Evolutionary conservation across 2,329 filamentous ascomycete species (phyloP), one percentile per base, ranked within the genome.

Genomic region (Neocatenulostroma microsporum): DNA sequence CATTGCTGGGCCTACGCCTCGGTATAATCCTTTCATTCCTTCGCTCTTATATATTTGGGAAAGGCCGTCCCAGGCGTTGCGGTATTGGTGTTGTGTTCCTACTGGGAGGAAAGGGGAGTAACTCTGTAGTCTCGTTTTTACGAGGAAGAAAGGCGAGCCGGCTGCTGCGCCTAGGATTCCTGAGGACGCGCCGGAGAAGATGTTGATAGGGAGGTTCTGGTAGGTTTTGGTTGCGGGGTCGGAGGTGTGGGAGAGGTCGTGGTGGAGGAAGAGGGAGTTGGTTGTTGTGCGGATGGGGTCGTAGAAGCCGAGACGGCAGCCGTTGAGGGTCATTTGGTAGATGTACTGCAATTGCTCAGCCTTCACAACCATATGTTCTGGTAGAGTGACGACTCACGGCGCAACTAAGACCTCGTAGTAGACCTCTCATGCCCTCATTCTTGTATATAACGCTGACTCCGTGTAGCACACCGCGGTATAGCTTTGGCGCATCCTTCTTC

Each of bases 231-330:
- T 49, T 12, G 47, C 36, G 2, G 53, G 30, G 21, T 55, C 54
- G n/a, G 72, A 71, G 21, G 75, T 44, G 41, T 57, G 44, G 64
- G 85, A 82, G 39, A 94, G 62, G 33, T 84, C 66, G 5, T 67
- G 70, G 1, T 86, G 80, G 29, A 94, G 59, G 35, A 54, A 41
- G 19, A 60, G 43, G 24, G 54, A 58, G 48, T 62, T 62, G n/a
- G 60, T 35, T 15, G 69, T 72, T 32, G 76, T 72, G 57, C 91
- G 85, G 65, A 96, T 77, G 4, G 91, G 91, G 60, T 98, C 91
- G 71, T 98, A 98, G 72, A 98, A 95, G 44, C 91, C 88, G 37
- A 98, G 71, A 37, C 91, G 85, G 65, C 88, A 98, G 55, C 91
- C 91, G 62, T 98, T 98, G 54, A 98, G 79, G 34, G 94, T 77